These are phyloP conservation scores for Saraca asoca DNA, from an alignment of 331 rosid genomes.

Conservation along the genomic window DNA sequence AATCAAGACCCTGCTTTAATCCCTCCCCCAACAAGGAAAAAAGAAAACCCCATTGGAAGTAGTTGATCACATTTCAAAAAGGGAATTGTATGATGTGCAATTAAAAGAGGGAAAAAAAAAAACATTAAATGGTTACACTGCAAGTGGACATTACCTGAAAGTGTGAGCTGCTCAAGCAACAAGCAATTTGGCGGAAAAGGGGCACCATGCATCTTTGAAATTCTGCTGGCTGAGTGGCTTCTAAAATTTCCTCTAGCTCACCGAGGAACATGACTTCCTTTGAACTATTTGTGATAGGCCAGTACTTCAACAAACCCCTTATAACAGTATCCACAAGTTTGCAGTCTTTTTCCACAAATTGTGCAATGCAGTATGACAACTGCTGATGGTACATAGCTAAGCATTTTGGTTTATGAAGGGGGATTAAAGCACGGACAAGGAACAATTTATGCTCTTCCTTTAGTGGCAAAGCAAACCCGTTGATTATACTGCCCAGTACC, in stretches of 20 bases:
- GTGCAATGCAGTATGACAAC: constrained; percentile 52
- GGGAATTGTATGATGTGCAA: background rate
- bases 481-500: constrained; percentile 68
- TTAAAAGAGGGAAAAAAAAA: background rate
- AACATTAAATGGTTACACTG: constrained; percentile 6
- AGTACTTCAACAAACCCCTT: constrained; percentile 58
- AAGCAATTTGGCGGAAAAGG: constrained; percentile 44
- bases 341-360: constrained; percentile 61
- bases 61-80: too few relatives aligned
- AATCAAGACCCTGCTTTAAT: background rate
- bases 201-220: constrained; percentile 57
- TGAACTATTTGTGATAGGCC: constrained; percentile 70
- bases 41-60: too few relatives aligned
- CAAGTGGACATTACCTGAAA: constrained; percentile 54
- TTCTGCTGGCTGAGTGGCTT: constrained; percentile 55
- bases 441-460: constrained; percentile 72
- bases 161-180: constrained; percentile 61
- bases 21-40: too few relatives aligned
- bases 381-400: constrained; percentile 54
- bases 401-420: constrained; percentile 58
- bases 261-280: constrained; percentile 64
- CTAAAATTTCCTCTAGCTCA: constrained; percentile 66
- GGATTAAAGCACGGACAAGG: constrained; percentile 50
- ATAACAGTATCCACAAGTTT: constrained; percentile 61
- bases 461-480: constrained; percentile 65